phyloP scores from a whole-genome alignment of 352 stramenopile genomes.

The Pythium guiyangense region DNA sequence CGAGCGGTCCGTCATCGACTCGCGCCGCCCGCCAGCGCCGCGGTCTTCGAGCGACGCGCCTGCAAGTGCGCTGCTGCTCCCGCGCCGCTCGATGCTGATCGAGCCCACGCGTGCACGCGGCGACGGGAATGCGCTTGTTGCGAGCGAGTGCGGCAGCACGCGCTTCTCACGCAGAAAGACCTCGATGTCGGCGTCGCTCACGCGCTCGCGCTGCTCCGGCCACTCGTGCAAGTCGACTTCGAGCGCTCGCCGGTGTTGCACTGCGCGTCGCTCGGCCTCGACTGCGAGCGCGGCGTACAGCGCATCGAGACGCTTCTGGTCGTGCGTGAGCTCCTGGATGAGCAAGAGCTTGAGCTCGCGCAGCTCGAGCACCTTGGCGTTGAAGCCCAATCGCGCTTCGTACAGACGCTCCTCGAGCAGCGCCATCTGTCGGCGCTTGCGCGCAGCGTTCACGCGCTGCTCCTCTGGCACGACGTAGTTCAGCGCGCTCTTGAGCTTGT shows the following conservation, averaged over 20 bases:
- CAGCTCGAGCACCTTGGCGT: conserved; percentile 87
- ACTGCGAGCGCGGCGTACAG: conserved; percentile 41
- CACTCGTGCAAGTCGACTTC: conserved; percentile 76
- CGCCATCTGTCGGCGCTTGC: conserved; percentile 87
- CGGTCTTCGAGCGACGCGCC: neutral
- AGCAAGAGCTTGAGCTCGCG: conserved; percentile 87
- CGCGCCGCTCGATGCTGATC: conserved; percentile 1
- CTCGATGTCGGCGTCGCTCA: conserved; percentile 77
- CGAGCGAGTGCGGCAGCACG: conserved; percentile 30
- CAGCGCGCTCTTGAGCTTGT: conserved; percentile 86
- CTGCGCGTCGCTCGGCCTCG: conserved; percentile 1
- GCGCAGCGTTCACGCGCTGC: conserved; percentile 86
- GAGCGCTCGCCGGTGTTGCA: conserved; percentile 7
- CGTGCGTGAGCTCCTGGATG: conserved; percentile 55
- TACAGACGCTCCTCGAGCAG: conserved; percentile 83
- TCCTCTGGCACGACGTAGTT: conserved; percentile 89
- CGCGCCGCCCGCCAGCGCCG: neutral
- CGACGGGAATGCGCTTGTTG: conserved; percentile 4
- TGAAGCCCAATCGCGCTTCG: conserved; percentile 81
- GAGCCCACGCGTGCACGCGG: conserved; percentile 4
- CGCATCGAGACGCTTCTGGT: conserved; percentile 43
- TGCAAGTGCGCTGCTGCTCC: neutral
- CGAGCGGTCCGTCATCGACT: conserved; percentile 21
- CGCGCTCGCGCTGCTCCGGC: conserved; percentile 84
- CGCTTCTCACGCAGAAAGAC: conserved; percentile 58